These are phyloP conservation scores for Ambrosiella cleistominuta DNA, from an alignment of 2,329 filamentous ascomycete genomes.

Conservation along the genomic window DNA sequence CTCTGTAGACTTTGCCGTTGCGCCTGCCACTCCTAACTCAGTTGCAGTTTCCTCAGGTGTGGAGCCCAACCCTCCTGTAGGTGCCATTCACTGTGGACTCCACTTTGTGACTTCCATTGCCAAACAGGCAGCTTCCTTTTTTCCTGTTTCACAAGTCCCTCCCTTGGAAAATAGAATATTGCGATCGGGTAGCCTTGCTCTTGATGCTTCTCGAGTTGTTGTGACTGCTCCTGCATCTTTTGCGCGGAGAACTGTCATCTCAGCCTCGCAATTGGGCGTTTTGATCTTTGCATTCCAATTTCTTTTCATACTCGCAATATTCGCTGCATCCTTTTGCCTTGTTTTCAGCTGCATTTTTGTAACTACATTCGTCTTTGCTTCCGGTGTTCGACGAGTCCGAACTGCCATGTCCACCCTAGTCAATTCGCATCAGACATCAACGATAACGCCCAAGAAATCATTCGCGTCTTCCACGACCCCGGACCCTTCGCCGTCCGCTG, in stretches of 20 bases:
- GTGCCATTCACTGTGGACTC: background rate
- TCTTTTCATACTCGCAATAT: constrained; percentile 3
- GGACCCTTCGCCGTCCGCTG: background rate
- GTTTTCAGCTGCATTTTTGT: constrained; percentile 10
- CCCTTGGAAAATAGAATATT: background rate
- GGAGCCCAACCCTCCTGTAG: background rate
- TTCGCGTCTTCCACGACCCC: background rate
- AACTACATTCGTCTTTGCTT: constrained; percentile 6
- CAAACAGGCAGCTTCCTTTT: background rate
- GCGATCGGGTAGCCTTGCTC: background rate
- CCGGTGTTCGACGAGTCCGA: constrained; percentile 1
- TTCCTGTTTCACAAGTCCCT: background rate
- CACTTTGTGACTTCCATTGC: background rate
- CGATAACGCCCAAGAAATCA: constrained; percentile 4
- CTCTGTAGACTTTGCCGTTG: background rate
- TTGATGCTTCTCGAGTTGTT: background rate
- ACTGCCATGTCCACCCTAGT: constrained; percentile 4
- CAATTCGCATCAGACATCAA: background rate
- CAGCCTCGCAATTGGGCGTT: background rate
- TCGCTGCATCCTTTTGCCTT: constrained; percentile 9
- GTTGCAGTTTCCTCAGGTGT: background rate
- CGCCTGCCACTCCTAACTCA: background rate
- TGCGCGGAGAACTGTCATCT: background rate
- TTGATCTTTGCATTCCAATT: constrained; percentile 5
- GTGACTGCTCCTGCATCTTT: background rate